A percentile compares a stretch with the other conserved stretches of the same genome.
Conservation (phyloP, 805 yeast species). For the Candida ulmi region DNA sequence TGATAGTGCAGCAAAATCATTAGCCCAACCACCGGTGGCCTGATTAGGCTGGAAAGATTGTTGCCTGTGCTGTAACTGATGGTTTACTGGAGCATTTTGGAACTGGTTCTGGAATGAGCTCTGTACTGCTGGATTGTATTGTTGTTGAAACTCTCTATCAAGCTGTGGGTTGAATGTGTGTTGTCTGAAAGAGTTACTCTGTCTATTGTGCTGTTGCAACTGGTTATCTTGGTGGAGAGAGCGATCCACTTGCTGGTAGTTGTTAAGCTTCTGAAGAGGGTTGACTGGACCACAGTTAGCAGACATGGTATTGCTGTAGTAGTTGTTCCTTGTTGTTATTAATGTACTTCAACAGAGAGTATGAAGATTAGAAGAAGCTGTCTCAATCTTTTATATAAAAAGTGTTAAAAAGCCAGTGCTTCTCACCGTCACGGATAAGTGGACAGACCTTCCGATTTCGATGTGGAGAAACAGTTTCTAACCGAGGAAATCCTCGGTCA, state of each 20-base stretch:
- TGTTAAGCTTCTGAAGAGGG: conserved; percentile 19
- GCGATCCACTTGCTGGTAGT: conserved; percentile 20
- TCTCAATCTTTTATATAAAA: too few relatives aligned
- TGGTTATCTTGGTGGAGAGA: conserved; percentile 20
- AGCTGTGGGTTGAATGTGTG: conserved; percentile 6
- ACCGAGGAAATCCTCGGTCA: too few relatives aligned
- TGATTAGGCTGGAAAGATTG: conserved; percentile 3
- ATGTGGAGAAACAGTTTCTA: not conserved
- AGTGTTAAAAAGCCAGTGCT: too few relatives aligned
- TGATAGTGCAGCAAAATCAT: conserved; percentile 16
- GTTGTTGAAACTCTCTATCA: conserved; percentile 15
- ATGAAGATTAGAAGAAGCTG: too few relatives aligned
- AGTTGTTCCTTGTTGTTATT: too few relatives aligned
- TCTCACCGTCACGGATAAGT: not conserved
- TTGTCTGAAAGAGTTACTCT: conserved; percentile 2
- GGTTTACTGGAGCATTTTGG: too few relatives aligned
- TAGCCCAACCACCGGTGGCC: conserved; percentile 16
- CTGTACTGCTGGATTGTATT: conserved; percentile 7
- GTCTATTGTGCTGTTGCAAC: conserved; percentile 5
- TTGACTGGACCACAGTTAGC: conserved; percentile 20
- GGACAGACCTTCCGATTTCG: not conserved
- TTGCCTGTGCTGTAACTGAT: conserved; percentile 1
- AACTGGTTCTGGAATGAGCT: conserved; percentile 9
- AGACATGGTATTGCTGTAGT: not conserved
- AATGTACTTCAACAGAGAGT: too few relatives aligned